Evolutionary conservation across 805 yeast genomes (phyloP).

Genomic region (Tetrapisispora taiwanensis): DNA sequence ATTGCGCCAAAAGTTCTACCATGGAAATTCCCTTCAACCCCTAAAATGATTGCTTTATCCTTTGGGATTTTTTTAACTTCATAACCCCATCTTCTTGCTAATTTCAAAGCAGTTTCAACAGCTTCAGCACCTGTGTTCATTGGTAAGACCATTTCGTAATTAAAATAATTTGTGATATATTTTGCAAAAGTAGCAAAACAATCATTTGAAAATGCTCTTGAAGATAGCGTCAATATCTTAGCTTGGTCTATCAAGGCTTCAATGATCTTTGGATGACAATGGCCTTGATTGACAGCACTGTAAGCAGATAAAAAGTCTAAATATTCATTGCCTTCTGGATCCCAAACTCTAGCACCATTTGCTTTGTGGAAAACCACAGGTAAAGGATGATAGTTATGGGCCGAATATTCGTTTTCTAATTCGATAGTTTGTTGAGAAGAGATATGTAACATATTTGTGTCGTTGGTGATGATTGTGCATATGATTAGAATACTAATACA

Average conservation of each 20-base stretch:
- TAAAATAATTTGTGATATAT: conserved; percentile 77
- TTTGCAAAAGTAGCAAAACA: conserved; percentile 81
- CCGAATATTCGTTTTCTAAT: conserved; percentile 74
- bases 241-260: conserved; percentile 84
- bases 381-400: conserved; percentile 93
- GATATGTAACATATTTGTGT: background rate
- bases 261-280: conserved; percentile 90
- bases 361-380: conserved; percentile 91
- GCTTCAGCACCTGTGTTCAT: conserved; percentile 99
- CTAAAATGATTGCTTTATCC: conserved; percentile 75
- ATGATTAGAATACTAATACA: too few species aligned
- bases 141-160: conserved; percentile 87
- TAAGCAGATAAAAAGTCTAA: conserved; percentile 89
- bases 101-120: conserved; percentile 86
- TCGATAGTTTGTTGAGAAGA: conserved; percentile 39
- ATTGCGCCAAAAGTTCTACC: conserved; percentile 93
- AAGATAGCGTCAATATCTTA: conserved; percentile 67
- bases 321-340: conserved; percentile 92
- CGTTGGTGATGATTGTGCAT: too few species aligned
- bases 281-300: conserved; percentile 97
- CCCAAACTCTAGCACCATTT: conserved; percentile 91
- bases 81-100: conserved; percentile 98
- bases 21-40: conserved; percentile 88
- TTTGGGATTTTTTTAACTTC: conserved; percentile 72
- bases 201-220: conserved; percentile 88